Conservation (phyloP, 768 basidiomycete genomes). For the Coprinopsis strossmayeri region DNA sequence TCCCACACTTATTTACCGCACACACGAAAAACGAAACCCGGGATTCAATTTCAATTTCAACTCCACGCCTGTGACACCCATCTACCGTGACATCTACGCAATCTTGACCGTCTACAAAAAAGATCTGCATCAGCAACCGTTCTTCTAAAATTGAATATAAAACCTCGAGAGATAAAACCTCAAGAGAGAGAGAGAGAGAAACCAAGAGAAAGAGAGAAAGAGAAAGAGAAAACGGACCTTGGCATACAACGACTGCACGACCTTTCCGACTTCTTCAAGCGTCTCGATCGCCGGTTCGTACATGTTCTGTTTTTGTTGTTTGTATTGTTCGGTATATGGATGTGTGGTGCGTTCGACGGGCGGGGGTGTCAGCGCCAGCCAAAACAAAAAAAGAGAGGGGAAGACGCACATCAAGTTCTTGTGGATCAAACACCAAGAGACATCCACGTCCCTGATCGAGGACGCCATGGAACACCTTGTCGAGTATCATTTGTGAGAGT, state of each 20-base stretch:
- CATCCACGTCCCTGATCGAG: slow-evolving; percentile 96
- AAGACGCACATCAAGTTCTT: slow-evolving; percentile 70
- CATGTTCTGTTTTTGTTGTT: slow-evolving; percentile 55
- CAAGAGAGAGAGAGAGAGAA: no score
- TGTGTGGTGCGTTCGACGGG: neutral
- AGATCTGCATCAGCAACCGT: neutral
- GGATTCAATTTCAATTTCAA: no score
- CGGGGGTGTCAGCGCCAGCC: neutral
- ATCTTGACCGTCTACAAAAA: slow-evolving; percentile 21
- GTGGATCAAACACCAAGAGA: slow-evolving; percentile 84
- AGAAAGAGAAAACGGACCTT: slow-evolving; percentile 37
- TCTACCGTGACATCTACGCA: slow-evolving; percentile 17
- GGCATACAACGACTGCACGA: slow-evolving; percentile 90
- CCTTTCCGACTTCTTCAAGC: slow-evolving; percentile 83
- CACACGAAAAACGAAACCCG: no score
- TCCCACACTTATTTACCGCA: no score
- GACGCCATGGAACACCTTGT: slow-evolving; percentile 90
- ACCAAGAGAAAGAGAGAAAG: neutral
- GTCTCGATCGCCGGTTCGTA: slow-evolving; percentile 89
- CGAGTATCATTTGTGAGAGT: slow-evolving; percentile 96
- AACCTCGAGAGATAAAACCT: no score
- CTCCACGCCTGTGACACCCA: no score
- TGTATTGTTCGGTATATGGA: neutral
- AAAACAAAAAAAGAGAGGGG: slow-evolving; percentile 5
- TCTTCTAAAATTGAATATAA: no score